Evolutionary conservation across 2,329 filamentous ascomycete species (phyloP), one percentile per base, ranked within the genome.

Genomic region (Waltergamsia citrina): DNA sequence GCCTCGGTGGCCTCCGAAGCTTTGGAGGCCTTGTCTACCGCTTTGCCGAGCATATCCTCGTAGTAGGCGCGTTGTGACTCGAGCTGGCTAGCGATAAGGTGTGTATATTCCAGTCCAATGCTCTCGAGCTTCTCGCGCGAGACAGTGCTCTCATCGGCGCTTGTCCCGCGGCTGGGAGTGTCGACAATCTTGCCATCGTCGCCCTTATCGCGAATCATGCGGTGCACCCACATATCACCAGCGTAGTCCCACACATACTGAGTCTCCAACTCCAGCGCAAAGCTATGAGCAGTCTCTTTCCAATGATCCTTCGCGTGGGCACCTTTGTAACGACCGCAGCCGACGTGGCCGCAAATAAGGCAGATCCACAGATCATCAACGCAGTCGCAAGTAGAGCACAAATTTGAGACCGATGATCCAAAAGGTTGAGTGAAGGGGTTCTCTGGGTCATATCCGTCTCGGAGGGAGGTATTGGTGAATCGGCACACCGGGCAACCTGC

Each of bases 231-330:
- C 50, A 82, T 84, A 51, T 98, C 92, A 5, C 85, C 87, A 1
- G 85, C 85, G 43, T 98, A 98, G 57, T 98, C 92, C 92, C 92
- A 98, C 2, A 98, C 88, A 47, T 94, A 82, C 54, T 98, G 90
- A 1, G 87, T 94, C 41, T 82, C 78, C 24, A 96, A 75, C 53
- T 98, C 92, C 54, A 98, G 83, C 18, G 87, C 83, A 52, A 94
- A 98, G 42, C 83, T 84, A 56, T 98, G 92, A 4, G 78, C 77
- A 4, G 85, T 93, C 36, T 85, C 74, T 57, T 93, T 87, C 75
- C 86, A 95, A 57, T 95, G 88, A 10, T 85, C 81, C 54, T 94
- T 94, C 22, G 90, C 88, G 49, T 96, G 88, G 0, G 87, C 92
- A 19, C 81, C 78, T 55, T 95, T 93, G 54, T 98, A 98, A 20